phyloP scores from a whole-genome alignment of 1,139 yeast genomes.

The Pichia sp. region DNA sequence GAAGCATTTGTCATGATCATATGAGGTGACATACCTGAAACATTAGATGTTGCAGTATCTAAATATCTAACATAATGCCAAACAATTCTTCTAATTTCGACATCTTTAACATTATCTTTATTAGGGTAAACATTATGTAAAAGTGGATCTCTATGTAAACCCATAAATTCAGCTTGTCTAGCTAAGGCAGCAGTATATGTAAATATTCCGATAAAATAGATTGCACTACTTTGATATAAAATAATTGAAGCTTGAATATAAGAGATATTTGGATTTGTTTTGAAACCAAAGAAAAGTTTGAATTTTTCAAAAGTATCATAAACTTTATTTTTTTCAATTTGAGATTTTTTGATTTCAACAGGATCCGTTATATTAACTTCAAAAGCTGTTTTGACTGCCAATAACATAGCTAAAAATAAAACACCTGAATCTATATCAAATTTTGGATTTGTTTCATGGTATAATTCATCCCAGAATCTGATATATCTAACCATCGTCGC shows the following conservation, averaged over 20 bases:
- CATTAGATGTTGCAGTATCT: slow-evolving; percentile 16
- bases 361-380: slow-evolving; percentile 10
- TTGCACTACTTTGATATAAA: slow-evolving; percentile 11
- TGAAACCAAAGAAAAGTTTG: slow-evolving; percentile 11
- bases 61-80: slow-evolving; percentile 16
- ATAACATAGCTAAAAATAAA: slow-evolving; percentile 14
- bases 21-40: slow-evolving; percentile 18
- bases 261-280: slow-evolving; percentile 12
- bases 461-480: slow-evolving; percentile 12
- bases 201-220: slow-evolving; percentile 15
- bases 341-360: not conserved
- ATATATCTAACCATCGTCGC: slow-evolving; percentile 7
- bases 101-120: slow-evolving; percentile 6
- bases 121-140: slow-evolving; percentile 15
- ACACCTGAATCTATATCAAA: slow-evolving; percentile 16
- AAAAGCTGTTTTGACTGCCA: slow-evolving; percentile 11
- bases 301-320: slow-evolving; percentile 13
- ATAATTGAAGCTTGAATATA: slow-evolving; percentile 15
- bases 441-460: slow-evolving; percentile 2
- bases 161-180: slow-evolving; percentile 17
- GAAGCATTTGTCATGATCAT: slow-evolving; percentile 18
- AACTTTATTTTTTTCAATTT: slow-evolving; percentile 4
- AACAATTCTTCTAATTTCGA: slow-evolving; percentile 12
- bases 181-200: slow-evolving; percentile 14
- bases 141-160: slow-evolving; percentile 17